Percentiles rank a stretch among this genome's conserved stretches.
phyloP scores from a whole-genome alignment of 441 rosid genomes.

The Euphorbia schlechtendalii region DNA sequence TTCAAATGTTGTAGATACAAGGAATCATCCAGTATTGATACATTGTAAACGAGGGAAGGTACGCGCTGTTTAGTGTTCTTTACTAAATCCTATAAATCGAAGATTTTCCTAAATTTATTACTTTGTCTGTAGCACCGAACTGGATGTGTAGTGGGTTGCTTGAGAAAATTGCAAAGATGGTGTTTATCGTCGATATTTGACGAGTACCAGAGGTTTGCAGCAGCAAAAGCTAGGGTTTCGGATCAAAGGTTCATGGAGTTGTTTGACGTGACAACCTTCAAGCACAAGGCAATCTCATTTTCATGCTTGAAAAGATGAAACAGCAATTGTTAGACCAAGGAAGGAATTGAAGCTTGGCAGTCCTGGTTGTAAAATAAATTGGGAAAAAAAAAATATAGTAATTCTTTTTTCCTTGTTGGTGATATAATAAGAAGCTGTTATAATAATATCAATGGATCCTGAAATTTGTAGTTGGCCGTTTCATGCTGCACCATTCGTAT shows the following conservation, averaged over 20 bases:
- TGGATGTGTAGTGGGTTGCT: constrained; percentile 88
- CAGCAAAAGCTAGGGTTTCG: constrained; percentile 53
- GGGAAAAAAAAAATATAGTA: constrained; percentile 28
- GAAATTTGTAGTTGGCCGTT: constrained; percentile 5
- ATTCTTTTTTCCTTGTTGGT: constrained; percentile 9
- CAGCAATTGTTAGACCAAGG: constrained; percentile 7
- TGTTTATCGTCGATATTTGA: constrained; percentile 74
- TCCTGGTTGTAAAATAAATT: constrained; percentile 21
- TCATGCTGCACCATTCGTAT: constrained; percentile 2
- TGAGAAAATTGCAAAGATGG: constrained; percentile 92
- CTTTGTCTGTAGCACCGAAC: constrained; percentile 78
- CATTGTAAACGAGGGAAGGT: constrained; percentile 98
- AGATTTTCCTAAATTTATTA: neutral
- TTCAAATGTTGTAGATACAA: constrained; percentile 57
- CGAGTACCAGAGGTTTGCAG: constrained; percentile 76
- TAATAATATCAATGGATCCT: neutral
- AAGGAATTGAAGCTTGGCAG: constrained; percentile 17
- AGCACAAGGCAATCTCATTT: constrained; percentile 59
- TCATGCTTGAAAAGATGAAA: constrained; percentile 48
- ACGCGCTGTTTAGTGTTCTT: too few relatives aligned
- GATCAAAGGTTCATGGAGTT: constrained; percentile 73
- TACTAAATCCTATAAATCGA: neutral
- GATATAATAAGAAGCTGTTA: constrained; percentile 18
- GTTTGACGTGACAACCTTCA: constrained; percentile 50
- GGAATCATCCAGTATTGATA: constrained; percentile 83